phyloP scores from a whole-genome alignment of 2,329 filamentous ascomycete genomes.

The Venturia asperata region DNA sequence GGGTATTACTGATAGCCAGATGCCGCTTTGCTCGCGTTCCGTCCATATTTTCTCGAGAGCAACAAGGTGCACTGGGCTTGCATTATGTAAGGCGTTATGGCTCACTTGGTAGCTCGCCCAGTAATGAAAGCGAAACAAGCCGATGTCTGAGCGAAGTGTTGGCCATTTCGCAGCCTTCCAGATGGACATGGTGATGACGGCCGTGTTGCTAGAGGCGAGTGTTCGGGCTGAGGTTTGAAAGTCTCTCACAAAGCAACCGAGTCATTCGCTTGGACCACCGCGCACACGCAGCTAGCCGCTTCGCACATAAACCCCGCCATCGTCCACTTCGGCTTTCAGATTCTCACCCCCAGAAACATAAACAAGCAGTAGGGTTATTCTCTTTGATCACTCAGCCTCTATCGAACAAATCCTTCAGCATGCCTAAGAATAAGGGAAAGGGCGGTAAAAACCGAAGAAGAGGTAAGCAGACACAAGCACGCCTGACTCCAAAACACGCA shows the following conservation, averaged over 20 bases:
- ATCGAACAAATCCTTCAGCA: slow-evolving; percentile 42
- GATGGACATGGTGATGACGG: slow-evolving; percentile 2
- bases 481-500: neutral
- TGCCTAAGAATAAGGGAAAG: slow-evolving; percentile 99
- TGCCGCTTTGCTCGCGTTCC: neutral
- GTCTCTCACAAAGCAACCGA: neutral
- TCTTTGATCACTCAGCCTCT: neutral
- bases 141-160: neutral
- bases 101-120: neutral
- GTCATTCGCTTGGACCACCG: neutral
- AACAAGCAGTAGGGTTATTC: neutral
- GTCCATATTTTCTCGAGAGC: neutral
- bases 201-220: neutral
- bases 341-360: neutral
- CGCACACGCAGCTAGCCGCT: neutral
- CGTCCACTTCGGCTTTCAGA: neutral
- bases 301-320: neutral
- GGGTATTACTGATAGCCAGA: slow-evolving; percentile 1
- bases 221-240: neutral
- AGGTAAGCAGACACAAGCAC: slow-evolving; percentile 77
- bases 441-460: slow-evolving; percentile 97
- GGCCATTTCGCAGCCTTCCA: neutral
- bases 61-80: neutral
- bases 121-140: neutral
- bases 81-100: neutral